A percentile compares a stretch with the other conserved stretches of the same genome.
These are phyloP conservation scores for Chenopodium suecicum DNA, from an alignment of 148 eudicot species.

Conservation along the genomic window DNA sequence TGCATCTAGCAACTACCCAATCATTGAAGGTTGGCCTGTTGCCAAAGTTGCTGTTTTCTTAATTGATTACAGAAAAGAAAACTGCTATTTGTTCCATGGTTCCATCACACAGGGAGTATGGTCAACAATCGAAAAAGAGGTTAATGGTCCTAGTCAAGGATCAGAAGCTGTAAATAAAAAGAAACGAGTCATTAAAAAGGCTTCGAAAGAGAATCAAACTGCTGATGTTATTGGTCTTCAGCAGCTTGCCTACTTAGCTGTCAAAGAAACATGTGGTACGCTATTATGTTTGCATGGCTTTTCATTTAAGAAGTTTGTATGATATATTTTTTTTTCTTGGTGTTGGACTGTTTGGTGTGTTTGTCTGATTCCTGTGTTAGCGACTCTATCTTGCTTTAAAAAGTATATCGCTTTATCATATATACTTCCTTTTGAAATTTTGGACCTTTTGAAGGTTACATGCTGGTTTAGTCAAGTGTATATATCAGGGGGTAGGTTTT, in stretches of 20 bases:
- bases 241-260: conserved; percentile 52
- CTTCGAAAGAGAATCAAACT: conserved; percentile 30
- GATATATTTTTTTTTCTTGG: not conserved
- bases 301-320: not conserved
- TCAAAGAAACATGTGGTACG: conserved; percentile 60
- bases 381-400: not conserved
- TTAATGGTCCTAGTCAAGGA: conserved; percentile 20
- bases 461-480: not conserved
- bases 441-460: not conserved
- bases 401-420: not conserved
- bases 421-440: not conserved
- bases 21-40: conserved; percentile 61
- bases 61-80: conserved; percentile 54
- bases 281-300: not conserved
- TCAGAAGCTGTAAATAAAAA: conserved; percentile 33
- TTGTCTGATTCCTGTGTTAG: not conserved
- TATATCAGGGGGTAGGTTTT: not conserved
- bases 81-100: conserved; percentile 57
- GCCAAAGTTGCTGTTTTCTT: conserved; percentile 67
- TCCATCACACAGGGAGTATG: conserved; percentile 73
- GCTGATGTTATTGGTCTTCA: conserved; percentile 37
- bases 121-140: conserved; percentile 72
- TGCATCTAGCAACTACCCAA: conserved; percentile 45
- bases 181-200: conserved; percentile 36
- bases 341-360: not conserved